Evolutionary conservation across 2,329 filamentous ascomycete genomes (phyloP), one percentile per base, ranked within the genome.

Genomic region (Bertia moriformis): DNA sequence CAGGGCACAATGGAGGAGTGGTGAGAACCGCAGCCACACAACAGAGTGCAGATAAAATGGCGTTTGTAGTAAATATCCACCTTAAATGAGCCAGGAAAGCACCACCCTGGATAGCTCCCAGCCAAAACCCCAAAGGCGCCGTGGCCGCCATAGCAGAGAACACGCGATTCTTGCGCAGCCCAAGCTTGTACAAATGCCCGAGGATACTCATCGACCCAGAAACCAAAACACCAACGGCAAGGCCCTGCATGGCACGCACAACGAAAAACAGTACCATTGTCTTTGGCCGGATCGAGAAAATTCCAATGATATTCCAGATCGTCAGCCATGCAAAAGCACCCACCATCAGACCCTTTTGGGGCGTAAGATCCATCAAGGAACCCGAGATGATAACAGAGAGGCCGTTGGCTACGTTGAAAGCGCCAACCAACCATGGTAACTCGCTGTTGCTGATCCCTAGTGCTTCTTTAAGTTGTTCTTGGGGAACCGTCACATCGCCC

Each of bases 61-160:
- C 57, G 14, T 59, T 64, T 29, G 53, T 55, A 15, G 60, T 61
- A 40, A 63, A 65, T 29, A 65, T 58, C 62, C 62, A 65, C 1
- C 50, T 46, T 3, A 64, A 53, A 39, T 58, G 54, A 1, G 47
- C 42, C n/a, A 52, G 51, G 3, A 65, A 46, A 0, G 55, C 58
- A 18, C 62, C 62, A 3, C 60, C 62, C 41, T 65, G 59, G 2
- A 59, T 37, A 14, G 51, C 53, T 14, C 56, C 55, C 19, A 58
- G 40, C 49, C 52, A 57, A 45, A 56, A 58, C 1, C 55, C 56
- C 22, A 57, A 48, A 2, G 56, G 56, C 2, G 56, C 50, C 29
- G 49, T 52, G 3, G 52, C 53, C 2, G 56, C 55, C 55, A 58
- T 58, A 4, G 54, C 43, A 27, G 47, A 50, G 40, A 59, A 58